Evolutionary conservation across 768 basidiomycete species (phyloP), one percentile per base, ranked within the genome.

Genomic region (Pleurotus citrinopileatus): DNA sequence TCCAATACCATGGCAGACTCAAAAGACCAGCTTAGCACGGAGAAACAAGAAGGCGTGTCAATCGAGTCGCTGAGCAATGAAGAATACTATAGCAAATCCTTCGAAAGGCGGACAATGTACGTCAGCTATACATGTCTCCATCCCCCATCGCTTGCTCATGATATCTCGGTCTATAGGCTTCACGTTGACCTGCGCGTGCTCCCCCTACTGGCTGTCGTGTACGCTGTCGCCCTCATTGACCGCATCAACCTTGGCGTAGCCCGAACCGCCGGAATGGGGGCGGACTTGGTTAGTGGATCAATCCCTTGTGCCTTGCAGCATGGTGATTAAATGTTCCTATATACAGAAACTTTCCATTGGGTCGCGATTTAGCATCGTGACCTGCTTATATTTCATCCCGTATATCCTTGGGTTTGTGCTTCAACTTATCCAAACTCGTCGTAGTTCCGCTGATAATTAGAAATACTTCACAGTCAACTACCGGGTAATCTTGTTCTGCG

Each of bases 381-480:
- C 72, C 23, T 73, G 71, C 48, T 56, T 76, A 10, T 77, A 75
- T 48, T 77, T 77, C 55, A 67, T 76, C 4, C 77, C 76, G 10
- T 78, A 77, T 55, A 71, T 74, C 46, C 48, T 77, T 5, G 60
- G 77, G 77, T 76, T 28, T 32, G 73, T 63, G 22, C 23, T 34
- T 26, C 12, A 25, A 34, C 43, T 52, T n/a, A n/a, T n/a, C n/a
- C n/a, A n/a, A n/a, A n/a, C n/a, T n/a, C n/a, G n/a, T n/a, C n/a
- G n/a, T n/a, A n/a, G n/a, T n/a, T n/a, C n/a, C n/a, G n/a, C n/a
- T n/a, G n/a, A n/a, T n/a, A n/a, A n/a, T n/a, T n/a, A n/a, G n/a
- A n/a, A n/a, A n/a, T n/a, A n/a, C n/a, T n/a, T n/a, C n/a, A n/a
- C 56, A 78, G 76, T 8, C 76, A 79, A 61, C 63, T 79, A 28